These are phyloP conservation scores for Alternaria tenuissima DNA, from an alignment of 2,329 filamentous ascomycete genomes.

Conservation along the genomic window DNA sequence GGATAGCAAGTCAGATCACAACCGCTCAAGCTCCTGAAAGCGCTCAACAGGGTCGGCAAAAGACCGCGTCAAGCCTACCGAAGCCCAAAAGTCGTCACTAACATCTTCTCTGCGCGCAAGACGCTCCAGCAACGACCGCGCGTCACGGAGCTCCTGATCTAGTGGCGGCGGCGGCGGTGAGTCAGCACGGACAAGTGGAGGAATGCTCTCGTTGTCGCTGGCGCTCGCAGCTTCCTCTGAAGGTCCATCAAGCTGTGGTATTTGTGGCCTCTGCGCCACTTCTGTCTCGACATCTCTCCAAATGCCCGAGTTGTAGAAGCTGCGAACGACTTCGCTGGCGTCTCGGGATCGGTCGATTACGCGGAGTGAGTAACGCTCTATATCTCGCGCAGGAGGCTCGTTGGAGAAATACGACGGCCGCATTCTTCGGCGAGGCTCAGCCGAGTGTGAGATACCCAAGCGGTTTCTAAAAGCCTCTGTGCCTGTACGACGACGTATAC, in stretches of 20 bases:
- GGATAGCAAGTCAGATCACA: conserved; percentile 20
- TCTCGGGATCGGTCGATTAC: conserved; percentile 39
- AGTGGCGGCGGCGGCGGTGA: conserved; percentile 26
- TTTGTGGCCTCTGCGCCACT: conserved; percentile 11
- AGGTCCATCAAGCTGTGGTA: conserved; percentile 29
- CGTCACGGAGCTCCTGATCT: conserved; percentile 63
- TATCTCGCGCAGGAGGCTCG: conserved; percentile 40
- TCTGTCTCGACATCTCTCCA: conserved; percentile 12
- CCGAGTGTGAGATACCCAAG: conserved; percentile 13
- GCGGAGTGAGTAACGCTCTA: conserved; percentile 38
- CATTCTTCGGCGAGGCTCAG: conserved; percentile 22
- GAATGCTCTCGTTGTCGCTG: conserved; percentile 29
- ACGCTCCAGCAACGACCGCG: conserved; percentile 76
- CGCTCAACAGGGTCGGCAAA: conserved; percentile 47
- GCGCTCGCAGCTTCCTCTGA: conserved; percentile 28
- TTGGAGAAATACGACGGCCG: conserved; percentile 32
- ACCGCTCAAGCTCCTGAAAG: conserved; percentile 43
- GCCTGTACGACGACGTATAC: conserved; percentile 15
- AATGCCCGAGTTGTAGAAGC: conserved; percentile 31
- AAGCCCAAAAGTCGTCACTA: conserved; percentile 80
- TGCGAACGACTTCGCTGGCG: conserved; percentile 39
- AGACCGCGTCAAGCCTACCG: conserved; percentile 52
- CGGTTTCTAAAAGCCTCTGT: conserved; percentile 35
- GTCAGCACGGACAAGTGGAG: conserved; percentile 12
- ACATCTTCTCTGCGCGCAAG: conserved; percentile 77